Percentiles rank a stretch among this genome's conserved stretches.
These are phyloP conservation scores for Platanus orientalis DNA, from an alignment of 164 flowering plant species.

Conservation along the genomic window DNA sequence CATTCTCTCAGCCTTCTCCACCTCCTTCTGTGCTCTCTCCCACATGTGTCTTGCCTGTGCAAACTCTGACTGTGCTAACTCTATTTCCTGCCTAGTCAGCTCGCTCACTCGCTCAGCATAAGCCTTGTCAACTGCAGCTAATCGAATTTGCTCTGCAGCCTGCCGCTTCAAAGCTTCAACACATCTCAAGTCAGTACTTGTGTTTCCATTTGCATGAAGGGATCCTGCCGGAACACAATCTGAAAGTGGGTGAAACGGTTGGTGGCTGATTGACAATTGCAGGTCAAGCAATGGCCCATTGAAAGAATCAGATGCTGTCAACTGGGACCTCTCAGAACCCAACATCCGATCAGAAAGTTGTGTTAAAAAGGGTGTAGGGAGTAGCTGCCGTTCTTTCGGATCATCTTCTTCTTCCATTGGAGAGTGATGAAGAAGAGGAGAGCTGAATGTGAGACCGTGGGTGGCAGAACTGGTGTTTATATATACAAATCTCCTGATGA, in stretches of 20 bases:
- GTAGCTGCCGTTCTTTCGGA: slow-evolving; percentile 58
- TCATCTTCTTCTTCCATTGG: slow-evolving; percentile 50
- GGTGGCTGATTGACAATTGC: slow-evolving; percentile 68
- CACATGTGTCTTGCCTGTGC: slow-evolving; percentile 73
- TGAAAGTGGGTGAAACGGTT: slow-evolving; percentile 27
- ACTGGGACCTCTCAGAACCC: slow-evolving; percentile 14
- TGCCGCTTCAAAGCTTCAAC: slow-evolving; percentile 73
- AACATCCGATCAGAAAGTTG: slow-evolving; percentile 16
- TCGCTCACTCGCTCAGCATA: slow-evolving; percentile 90
- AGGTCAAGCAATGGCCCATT: slow-evolving; percentile 52
- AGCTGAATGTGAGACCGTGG: slow-evolving; percentile 14
- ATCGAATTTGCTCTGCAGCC: slow-evolving; percentile 77
- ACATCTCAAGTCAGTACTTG: slow-evolving; percentile 15
- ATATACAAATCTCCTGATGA: slow-evolving; percentile 11
- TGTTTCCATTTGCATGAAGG: slow-evolving; percentile 9
- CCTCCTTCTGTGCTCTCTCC: slow-evolving; percentile 79
- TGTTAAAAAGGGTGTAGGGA: slow-evolving; percentile 41
- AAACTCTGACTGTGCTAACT: slow-evolving; percentile 85
- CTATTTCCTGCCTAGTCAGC: slow-evolving; percentile 82
- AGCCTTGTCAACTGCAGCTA: slow-evolving; percentile 85
- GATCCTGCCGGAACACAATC: slow-evolving; percentile 12
- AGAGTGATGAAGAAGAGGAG: not conserved
- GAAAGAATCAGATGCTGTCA: slow-evolving; percentile 6
- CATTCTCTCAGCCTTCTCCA: slow-evolving; percentile 64
- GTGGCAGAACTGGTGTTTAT: slow-evolving; percentile 30